A percentile compares a stretch with the other conserved stretches of the same genome.
Conservation (phyloP, 495 filamentous ascomycete species). For the Xylaria castorea region DNA sequence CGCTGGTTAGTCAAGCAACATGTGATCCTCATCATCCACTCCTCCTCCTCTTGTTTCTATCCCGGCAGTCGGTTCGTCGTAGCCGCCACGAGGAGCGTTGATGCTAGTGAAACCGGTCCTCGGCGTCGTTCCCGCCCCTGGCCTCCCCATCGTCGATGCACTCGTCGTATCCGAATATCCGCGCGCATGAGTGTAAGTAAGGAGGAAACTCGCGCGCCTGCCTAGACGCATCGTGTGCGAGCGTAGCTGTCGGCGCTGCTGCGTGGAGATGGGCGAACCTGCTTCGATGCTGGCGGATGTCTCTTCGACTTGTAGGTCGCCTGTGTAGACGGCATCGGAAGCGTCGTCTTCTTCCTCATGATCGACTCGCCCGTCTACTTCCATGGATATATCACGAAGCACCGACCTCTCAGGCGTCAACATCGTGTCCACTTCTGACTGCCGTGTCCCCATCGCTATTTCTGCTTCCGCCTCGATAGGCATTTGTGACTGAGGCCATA, state of each 20-base stretch:
- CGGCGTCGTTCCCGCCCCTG: not conserved
- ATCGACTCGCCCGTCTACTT: not conserved
- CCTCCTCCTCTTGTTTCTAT: not conserved
- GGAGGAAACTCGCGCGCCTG: not conserved
- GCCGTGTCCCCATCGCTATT: not conserved
- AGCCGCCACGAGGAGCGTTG: not conserved
- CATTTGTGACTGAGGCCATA: not conserved
- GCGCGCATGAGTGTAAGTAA: not conserved
- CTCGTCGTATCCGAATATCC: slow-evolving; percentile 13
- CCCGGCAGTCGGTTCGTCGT: not conserved
- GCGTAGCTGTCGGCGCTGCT: slow-evolving; percentile 16
- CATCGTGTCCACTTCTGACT: not conserved
- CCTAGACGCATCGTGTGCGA: slow-evolving; percentile 6
- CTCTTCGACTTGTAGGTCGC: slow-evolving; percentile 11
- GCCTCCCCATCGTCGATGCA: not conserved
- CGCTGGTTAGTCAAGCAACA: slow-evolving; percentile 2
- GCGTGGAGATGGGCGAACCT: slow-evolving; percentile 2
- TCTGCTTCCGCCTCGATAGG: not conserved
- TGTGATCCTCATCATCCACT: not conserved
- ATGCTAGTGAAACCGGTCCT: slow-evolving; percentile 8
- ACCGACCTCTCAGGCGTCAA: not conserved
- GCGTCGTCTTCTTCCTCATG: not conserved
- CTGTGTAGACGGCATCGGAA: not conserved
- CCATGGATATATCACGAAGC: not conserved
- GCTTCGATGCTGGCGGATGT: slow-evolving; percentile 13